These are phyloP conservation scores for Paecilomyces formosus DNA, from an alignment of 2,329 filamentous ascomycete species.

Conservation along the genomic window DNA sequence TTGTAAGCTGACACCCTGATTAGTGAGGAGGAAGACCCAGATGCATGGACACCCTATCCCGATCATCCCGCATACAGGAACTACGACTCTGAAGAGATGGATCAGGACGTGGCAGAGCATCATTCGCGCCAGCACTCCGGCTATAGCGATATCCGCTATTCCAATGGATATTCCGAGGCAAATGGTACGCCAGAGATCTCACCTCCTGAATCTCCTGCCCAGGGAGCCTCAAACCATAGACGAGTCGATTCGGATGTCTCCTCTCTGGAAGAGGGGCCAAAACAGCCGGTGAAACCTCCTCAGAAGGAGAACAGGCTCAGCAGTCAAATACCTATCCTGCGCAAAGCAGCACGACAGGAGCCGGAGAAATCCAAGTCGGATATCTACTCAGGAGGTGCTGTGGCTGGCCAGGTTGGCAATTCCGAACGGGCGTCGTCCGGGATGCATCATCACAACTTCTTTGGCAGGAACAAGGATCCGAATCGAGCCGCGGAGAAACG, in stretches of 20 bases:
- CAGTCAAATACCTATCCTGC: slow-evolving; percentile 22
- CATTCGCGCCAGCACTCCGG: slow-evolving; percentile 7
- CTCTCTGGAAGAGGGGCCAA: slow-evolving; percentile 27
- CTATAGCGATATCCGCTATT: slow-evolving; percentile 1
- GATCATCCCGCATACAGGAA: slow-evolving; percentile 45
- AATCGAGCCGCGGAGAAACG: not conserved
- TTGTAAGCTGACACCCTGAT: not conserved
- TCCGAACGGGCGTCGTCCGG: slow-evolving; percentile 50
- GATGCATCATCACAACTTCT: slow-evolving; percentile 19
- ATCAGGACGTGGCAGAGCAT: slow-evolving; percentile 23
- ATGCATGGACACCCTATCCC: slow-evolving; percentile 46
- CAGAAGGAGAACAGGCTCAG: slow-evolving; percentile 14
- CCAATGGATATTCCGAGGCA: slow-evolving; percentile 4
- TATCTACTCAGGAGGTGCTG: not conserved
- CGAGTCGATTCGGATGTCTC: slow-evolving; percentile 30
- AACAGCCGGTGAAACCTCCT: slow-evolving; percentile 7
- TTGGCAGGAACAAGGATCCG: slow-evolving; percentile 23
- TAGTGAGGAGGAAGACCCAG: slow-evolving; percentile 11
- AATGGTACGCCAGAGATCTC: slow-evolving; percentile 29
- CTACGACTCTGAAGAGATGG: not conserved
- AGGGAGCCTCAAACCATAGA: slow-evolving; percentile 9
- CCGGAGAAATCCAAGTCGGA: slow-evolving; percentile 32
- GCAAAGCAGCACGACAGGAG: slow-evolving; percentile 22
- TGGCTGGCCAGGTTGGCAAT: slow-evolving; percentile 34
- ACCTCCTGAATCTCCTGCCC: slow-evolving; percentile 37